Evolutionary conservation across 768 basidiomycete species (phyloP).

Genomic region (Gelatoporia subvermispora): DNA sequence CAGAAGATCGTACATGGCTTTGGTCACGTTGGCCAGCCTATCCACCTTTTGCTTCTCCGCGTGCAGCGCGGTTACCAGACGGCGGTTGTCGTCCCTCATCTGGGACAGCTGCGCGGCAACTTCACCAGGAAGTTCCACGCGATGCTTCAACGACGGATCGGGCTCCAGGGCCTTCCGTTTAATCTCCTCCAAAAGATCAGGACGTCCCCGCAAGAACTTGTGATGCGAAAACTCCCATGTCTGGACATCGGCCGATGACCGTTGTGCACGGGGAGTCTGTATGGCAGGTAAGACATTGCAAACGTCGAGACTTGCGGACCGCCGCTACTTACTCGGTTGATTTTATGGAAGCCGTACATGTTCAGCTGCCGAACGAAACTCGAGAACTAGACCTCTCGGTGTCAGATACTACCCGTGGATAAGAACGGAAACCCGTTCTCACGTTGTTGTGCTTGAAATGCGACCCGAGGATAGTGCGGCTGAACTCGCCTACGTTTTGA

Average conservation of each 20-base stretch:
- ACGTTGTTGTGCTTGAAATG: constrained; percentile 93
- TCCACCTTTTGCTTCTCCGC: constrained; percentile 59
- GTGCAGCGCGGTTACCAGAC: constrained; percentile 48
- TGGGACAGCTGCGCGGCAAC: constrained; percentile 60
- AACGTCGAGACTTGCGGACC: not conserved
- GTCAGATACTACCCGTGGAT: too few species aligned
- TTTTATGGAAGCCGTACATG: constrained; percentile 97
- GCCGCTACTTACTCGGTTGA: constrained; percentile 61
- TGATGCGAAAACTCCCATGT: constrained; percentile 89
- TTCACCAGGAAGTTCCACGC: constrained; percentile 79
- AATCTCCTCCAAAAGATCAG: constrained; percentile 80
- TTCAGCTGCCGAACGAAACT: constrained; percentile 93
- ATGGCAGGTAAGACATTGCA: not conserved
- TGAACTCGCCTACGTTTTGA: constrained; percentile 82
- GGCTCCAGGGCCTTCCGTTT: constrained; percentile 83
- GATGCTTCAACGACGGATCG: constrained; percentile 64
- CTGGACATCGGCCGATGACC: constrained; percentile 75
- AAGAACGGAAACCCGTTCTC: constrained; percentile 20
- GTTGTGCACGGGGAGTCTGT: constrained; percentile 78
- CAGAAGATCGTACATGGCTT: constrained; percentile 58
- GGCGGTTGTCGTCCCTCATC: constrained; percentile 69
- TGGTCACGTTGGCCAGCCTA: constrained; percentile 53
- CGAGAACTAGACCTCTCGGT: constrained; percentile 56
- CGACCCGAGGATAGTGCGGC: constrained; percentile 74
- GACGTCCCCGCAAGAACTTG: constrained; percentile 77